Evolutionary conservation across 805 yeast genomes (phyloP).

Genomic region (Pichia pseudocactophila): DNA sequence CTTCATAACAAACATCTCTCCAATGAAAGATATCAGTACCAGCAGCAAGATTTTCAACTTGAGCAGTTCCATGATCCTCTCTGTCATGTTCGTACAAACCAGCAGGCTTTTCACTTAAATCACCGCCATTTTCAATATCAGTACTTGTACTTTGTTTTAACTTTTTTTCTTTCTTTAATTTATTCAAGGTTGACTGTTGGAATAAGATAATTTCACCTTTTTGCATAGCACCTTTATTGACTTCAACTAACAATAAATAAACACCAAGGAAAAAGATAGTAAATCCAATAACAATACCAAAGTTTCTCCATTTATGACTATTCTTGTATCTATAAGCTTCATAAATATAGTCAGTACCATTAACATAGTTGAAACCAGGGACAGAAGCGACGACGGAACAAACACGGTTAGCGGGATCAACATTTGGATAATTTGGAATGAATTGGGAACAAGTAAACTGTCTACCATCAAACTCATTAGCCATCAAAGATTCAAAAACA

Average conservation of each 20-base stretch:
- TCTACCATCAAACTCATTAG: constrained; percentile 45
- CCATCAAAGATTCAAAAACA: constrained; percentile 48
- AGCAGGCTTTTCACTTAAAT: constrained; percentile 16
- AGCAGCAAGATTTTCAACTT: not conserved
- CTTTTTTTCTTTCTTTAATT: constrained; percentile 33
- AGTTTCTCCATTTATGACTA: constrained; percentile 66
- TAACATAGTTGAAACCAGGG: constrained; percentile 43
- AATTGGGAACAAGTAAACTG: constrained; percentile 38
- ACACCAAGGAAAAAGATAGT: constrained; percentile 41
- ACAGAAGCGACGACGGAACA: constrained; percentile 44
- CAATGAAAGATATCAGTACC: not conserved
- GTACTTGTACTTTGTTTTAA: constrained; percentile 6
- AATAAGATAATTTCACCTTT: constrained; percentile 61
- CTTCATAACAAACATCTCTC: not conserved
- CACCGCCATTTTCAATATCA: constrained; percentile 19
- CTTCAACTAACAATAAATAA: constrained; percentile 47
- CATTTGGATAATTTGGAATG: constrained; percentile 35
- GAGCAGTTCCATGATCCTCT: not conserved
- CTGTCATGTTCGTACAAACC: constrained; percentile 10
- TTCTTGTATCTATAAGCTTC: not conserved
- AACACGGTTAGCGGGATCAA: constrained; percentile 16
- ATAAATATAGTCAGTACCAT: constrained; percentile 50
- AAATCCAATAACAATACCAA: constrained; percentile 55
- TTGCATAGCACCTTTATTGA: constrained; percentile 49
- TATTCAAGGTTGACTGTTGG: constrained; percentile 38